These are phyloP conservation scores for Acanthamoeba healyi DNA, from an alignment of 208 protist species.

Conservation along the genomic window DNA sequence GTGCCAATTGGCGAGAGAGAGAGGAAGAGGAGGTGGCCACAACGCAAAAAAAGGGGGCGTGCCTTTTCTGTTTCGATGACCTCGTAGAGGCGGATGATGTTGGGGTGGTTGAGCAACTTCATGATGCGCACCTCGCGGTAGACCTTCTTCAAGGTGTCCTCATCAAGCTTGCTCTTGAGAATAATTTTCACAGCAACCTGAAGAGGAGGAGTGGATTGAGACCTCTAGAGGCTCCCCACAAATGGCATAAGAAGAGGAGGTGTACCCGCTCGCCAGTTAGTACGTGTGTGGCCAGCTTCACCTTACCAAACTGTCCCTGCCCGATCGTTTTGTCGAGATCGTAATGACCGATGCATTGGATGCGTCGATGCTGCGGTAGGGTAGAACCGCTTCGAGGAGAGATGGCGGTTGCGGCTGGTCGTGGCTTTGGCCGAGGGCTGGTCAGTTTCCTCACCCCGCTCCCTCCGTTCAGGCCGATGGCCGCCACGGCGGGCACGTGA, in stretches of 20 bases:
- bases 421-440: constrained; percentile 14
- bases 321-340: constrained; percentile 81
- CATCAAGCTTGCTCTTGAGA: constrained; percentile 69
- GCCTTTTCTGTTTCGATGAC: constrained; percentile 74
- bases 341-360: constrained; percentile 73
- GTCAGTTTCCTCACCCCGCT: background rate
- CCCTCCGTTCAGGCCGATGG: background rate
- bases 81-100: constrained; percentile 74
- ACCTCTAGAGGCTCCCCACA: background rate
- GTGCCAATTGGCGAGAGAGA: too few species aligned
- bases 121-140: constrained; percentile 74
- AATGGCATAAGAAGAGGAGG: background rate
- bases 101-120: constrained; percentile 71
- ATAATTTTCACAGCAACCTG: constrained; percentile 72
- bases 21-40: too few species aligned
- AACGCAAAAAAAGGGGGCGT: background rate
- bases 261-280: constrained; percentile 77
- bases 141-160: constrained; percentile 59
- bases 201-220: background rate
- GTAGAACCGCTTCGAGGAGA: background rate
- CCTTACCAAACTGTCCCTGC: constrained; percentile 87
- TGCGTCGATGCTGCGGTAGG: constrained; percentile 48
- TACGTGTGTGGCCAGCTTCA: constrained; percentile 85
- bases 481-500: background rate
- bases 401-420: background rate